Evolutionary conservation across 371 early-diverging fungal genomes (phyloP).

Genomic region (Mucor lusitanicus): DNA sequence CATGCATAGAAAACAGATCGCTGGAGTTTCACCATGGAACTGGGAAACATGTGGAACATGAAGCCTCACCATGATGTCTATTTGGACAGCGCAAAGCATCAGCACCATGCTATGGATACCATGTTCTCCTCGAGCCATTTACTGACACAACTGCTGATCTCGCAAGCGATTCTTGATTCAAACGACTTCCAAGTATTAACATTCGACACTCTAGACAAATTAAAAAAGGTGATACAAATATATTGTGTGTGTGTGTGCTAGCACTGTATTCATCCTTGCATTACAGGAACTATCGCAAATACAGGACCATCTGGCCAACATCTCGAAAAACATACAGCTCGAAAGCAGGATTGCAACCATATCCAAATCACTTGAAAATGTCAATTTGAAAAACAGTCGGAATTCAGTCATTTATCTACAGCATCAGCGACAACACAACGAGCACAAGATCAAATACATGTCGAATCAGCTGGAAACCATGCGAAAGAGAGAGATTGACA

Average conservation of each 20-base stretch:
- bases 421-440: constrained; percentile 38
- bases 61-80: constrained; percentile 15
- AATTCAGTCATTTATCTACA: constrained; percentile 20
- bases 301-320: constrained; percentile 15
- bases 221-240: constrained; percentile 50
- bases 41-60: constrained; percentile 36
- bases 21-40: constrained; percentile 31
- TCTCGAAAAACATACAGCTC: constrained; percentile 22
- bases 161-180: constrained; percentile 65
- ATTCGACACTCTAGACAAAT: constrained; percentile 53
- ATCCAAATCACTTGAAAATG: constrained; percentile 48
- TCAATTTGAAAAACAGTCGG: constrained; percentile 29
- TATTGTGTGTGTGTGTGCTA: not conserved
- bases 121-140: constrained; percentile 28
- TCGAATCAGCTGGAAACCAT: constrained; percentile 65
- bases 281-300: constrained; percentile 22
- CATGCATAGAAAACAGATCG: constrained; percentile 1
- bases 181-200: constrained; percentile 53
- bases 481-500: constrained; percentile 56
- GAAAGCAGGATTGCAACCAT: constrained; percentile 34
- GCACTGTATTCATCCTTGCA: not conserved
- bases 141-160: constrained; percentile 56
- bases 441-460: constrained; percentile 65
- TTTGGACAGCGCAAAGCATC: not conserved
- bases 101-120: constrained; percentile 21